These are phyloP conservation scores for Daldinia vernicosa DNA, from an alignment of 495 filamentous ascomycete species.

Conservation along the genomic window DNA sequence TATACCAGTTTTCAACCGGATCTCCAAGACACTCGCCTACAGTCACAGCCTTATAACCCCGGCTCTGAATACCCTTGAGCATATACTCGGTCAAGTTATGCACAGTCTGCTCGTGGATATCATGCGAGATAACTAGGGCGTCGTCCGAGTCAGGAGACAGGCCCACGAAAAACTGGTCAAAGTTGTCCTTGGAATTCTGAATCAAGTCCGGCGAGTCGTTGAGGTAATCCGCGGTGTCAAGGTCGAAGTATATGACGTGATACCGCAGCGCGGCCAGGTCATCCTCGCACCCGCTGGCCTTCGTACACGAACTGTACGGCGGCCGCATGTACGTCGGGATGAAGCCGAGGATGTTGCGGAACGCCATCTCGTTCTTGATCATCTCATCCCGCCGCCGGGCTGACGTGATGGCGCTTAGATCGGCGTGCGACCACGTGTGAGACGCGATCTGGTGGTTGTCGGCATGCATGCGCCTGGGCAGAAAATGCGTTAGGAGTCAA, in stretches of 20 bases:
- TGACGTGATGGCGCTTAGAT: constrained; percentile 63
- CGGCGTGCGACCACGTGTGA: constrained; percentile 77
- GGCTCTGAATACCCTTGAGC: constrained; percentile 60
- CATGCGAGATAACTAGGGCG: constrained; percentile 62
- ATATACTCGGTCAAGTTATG: constrained; percentile 72
- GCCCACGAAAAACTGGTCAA: constrained; percentile 51
- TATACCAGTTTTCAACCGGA: constrained; percentile 56
- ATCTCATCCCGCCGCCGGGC: constrained; percentile 65
- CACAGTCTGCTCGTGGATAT: constrained; percentile 73
- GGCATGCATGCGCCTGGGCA: constrained; percentile 62
- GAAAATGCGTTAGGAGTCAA: neutral
- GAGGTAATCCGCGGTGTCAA: constrained; percentile 74
- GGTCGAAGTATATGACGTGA: constrained; percentile 69
- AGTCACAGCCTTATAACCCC: constrained; percentile 61
- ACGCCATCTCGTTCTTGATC: constrained; percentile 72
- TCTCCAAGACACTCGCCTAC: constrained; percentile 53
- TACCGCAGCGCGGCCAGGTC: constrained; percentile 67
- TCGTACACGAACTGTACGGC: constrained; percentile 69
- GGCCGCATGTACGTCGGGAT: constrained; percentile 83
- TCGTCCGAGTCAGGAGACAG: constrained; percentile 33
- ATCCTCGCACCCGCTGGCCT: constrained; percentile 54
- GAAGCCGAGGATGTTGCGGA: constrained; percentile 73
- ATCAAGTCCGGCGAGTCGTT: constrained; percentile 63
- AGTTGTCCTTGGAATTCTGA: constrained; percentile 69
- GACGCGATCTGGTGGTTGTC: constrained; percentile 77